Percentiles rank a stretch among this genome's conserved stretches.
These are phyloP conservation scores for Ceriops decandra DNA, from an alignment of 345 rosid species.

Conservation along the genomic window DNA sequence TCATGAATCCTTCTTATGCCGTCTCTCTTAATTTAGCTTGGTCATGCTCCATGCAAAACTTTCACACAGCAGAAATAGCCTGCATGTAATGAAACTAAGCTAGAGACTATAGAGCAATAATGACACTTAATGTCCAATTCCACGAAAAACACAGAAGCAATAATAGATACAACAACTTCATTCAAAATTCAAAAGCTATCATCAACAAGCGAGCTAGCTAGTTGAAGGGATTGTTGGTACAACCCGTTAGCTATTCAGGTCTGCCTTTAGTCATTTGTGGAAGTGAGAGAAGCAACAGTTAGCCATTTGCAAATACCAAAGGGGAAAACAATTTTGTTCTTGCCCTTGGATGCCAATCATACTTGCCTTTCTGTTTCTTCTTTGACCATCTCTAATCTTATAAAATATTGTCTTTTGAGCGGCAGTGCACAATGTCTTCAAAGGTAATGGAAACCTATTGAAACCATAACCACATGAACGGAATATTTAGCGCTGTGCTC, in stretches of 20 bases:
- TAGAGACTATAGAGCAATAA: background rate
- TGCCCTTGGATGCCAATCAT: background rate
- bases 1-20: too few species aligned
- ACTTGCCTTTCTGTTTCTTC: background rate
- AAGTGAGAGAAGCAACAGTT: conserved; percentile 9
- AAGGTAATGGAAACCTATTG: too few species aligned
- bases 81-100: too few species aligned
- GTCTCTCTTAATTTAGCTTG: too few species aligned
- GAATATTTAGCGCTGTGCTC: too few species aligned
- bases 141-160: background rate
- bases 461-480: too few species aligned
- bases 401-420: too few species aligned
- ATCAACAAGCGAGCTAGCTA: background rate
- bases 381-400: too few species aligned
- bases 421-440: too few species aligned
- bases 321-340: background rate
- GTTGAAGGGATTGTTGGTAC: conserved; percentile 15
- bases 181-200: conserved; percentile 5
- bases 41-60: too few species aligned
- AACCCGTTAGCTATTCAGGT: conserved; percentile 15
- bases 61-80: conserved; percentile 2
- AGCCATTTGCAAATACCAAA: background rate
- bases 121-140: background rate
- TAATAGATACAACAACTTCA: background rate
- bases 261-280: conserved; percentile 27